A percentile compares a stretch with the other conserved stretches of the same genome.
These are phyloP conservation scores for Fusarium buxicola DNA, from an alignment of 2,329 filamentous ascomycete genomes.

Conservation along the genomic window DNA sequence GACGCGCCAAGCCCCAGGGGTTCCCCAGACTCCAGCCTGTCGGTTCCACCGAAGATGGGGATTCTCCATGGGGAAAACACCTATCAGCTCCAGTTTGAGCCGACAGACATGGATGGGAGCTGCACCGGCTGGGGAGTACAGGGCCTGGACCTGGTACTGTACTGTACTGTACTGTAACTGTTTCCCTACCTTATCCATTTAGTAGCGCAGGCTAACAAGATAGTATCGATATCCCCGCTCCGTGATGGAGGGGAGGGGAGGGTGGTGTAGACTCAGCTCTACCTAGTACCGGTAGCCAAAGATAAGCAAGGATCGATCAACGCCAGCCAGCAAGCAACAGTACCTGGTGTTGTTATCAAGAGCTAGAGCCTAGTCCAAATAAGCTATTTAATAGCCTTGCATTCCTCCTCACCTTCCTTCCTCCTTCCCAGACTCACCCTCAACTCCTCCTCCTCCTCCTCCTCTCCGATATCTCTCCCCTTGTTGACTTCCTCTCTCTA, in stretches of 20 bases:
- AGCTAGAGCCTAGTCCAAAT: background rate
- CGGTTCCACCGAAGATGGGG: background rate
- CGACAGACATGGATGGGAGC: background rate
- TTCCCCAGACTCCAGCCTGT: background rate
- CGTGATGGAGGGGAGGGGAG: too few species aligned
- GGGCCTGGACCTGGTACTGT: too few species aligned
- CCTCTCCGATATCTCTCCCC: background rate
- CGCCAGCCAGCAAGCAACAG: background rate
- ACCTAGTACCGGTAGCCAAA: too few species aligned
- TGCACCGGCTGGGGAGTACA: background rate
- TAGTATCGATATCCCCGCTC: too few species aligned
- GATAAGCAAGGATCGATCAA: background rate
- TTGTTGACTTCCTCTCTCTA: background rate
- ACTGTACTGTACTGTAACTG: too few species aligned
- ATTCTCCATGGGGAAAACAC: background rate
- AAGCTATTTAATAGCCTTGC: conserved; percentile 26
- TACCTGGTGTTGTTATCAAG: conserved; percentile 11
- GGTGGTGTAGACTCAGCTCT: background rate
- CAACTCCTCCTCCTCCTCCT: background rate
- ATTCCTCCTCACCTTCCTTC: conserved; percentile 1
- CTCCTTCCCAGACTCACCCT: conserved; percentile 2
- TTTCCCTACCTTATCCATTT: too few species aligned
- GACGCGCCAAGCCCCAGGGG: background rate
- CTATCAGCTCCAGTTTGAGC: background rate
- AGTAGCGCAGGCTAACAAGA: background rate